phyloP scores from a whole-genome alignment of 2,329 filamentous ascomycete species.

The Fonsecaea erecta region DNA sequence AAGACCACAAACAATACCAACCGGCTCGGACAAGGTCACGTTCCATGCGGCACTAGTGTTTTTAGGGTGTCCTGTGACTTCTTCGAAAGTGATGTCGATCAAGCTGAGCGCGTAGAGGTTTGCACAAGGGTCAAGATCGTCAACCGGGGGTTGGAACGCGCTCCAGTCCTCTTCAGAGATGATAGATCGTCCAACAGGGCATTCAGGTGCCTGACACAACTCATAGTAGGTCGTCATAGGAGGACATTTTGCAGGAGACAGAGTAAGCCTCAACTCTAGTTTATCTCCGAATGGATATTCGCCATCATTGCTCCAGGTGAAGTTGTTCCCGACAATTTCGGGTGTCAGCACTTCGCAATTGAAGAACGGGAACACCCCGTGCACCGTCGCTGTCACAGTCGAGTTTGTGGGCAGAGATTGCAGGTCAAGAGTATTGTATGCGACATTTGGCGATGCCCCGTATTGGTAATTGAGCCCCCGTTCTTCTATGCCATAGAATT shows the following conservation, averaged over 20 bases:
- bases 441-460: conserved; percentile 7
- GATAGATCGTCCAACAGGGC: conserved; percentile 4
- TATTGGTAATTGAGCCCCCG: conserved; percentile 9
- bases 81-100: conserved; percentile 1
- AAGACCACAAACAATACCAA: neutral
- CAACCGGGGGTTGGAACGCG: neutral
- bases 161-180: neutral
- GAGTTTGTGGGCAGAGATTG: conserved; percentile 1
- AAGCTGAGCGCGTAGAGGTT: conserved; percentile 5
- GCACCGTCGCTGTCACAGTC: conserved; percentile 5
- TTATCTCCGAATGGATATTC: neutral
- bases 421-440: conserved; percentile 9
- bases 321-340: conserved; percentile 6
- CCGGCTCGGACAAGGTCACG: conserved; percentile 1
- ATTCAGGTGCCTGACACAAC: neutral
- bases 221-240: conserved; percentile 1
- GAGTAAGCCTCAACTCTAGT: conserved; percentile 2
- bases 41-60: conserved; percentile 12
- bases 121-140: conserved; percentile 11
- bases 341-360: conserved; percentile 9
- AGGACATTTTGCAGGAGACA: conserved; percentile 6
- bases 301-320: conserved; percentile 5
- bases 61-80: conserved; percentile 4
- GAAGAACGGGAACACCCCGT: conserved; percentile 13
- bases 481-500: conserved; percentile 6